These are phyloP conservation scores for Aspergillus avenaceus DNA, from an alignment of 495 filamentous ascomycete species.

Conservation along the genomic window DNA sequence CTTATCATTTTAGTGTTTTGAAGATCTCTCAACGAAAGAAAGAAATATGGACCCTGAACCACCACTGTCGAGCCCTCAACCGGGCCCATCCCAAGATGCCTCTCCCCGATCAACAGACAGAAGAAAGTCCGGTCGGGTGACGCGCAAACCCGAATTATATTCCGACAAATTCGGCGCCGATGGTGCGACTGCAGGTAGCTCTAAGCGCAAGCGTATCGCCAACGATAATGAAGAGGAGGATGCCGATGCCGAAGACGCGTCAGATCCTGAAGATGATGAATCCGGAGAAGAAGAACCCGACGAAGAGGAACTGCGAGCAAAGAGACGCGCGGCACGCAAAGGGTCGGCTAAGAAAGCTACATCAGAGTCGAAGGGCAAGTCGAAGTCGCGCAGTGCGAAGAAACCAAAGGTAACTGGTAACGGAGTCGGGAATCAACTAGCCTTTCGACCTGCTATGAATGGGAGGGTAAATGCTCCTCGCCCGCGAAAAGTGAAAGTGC, in stretches of 20 bases:
- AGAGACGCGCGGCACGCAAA: conserved; percentile 43
- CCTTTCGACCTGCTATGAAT: conserved; percentile 47
- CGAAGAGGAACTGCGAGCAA: conserved; percentile 62
- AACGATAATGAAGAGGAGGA: conserved; percentile 27
- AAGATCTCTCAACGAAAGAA: background rate
- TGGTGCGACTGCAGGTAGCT: conserved; percentile 27
- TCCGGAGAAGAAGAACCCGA: conserved; percentile 53
- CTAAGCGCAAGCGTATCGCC: conserved; percentile 53
- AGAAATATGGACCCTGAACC: conserved; percentile 42
- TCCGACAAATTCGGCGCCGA: conserved; percentile 37
- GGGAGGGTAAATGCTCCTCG: conserved; percentile 36
- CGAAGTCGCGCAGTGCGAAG: conserved; percentile 31
- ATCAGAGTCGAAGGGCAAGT: conserved; percentile 29
- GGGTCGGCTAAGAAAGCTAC: conserved; percentile 61
- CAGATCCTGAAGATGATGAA: conserved; percentile 47
- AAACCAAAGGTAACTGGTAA: conserved; percentile 57
- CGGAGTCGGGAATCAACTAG: conserved; percentile 47
- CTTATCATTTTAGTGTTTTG: conserved; percentile 1
- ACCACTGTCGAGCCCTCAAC: conserved; percentile 23
- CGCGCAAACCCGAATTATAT: conserved; percentile 68
- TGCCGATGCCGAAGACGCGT: conserved; percentile 52
- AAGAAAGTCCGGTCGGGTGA: conserved; percentile 79
- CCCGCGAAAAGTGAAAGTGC: conserved; percentile 51
- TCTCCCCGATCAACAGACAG: conserved; percentile 49
- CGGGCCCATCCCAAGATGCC: conserved; percentile 14